These are phyloP conservation scores for Aphanomyces cochlioides DNA, from an alignment of 352 stramenopile species.

Conservation along the genomic window DNA sequence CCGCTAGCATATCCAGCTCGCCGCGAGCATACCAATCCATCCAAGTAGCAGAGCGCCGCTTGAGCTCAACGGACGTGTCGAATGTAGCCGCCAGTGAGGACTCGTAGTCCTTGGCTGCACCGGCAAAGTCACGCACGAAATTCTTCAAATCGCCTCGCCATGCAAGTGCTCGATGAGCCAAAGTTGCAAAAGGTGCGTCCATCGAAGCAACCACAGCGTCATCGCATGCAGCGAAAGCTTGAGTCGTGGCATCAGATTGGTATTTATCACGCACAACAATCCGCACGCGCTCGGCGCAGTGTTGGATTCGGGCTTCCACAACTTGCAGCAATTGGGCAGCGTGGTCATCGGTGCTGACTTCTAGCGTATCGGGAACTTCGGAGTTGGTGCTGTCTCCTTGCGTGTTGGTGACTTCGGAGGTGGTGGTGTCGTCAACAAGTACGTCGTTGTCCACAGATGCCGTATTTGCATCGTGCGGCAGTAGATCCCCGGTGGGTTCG, in stretches of 20 bases:
- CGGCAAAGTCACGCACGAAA: conserved; percentile 24
- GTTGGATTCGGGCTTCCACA: background rate
- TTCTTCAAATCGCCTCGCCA: conserved; percentile 24
- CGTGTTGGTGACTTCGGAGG: too few species aligned
- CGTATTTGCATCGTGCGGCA: too few species aligned
- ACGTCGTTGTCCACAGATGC: too few species aligned
- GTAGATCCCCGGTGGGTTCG: too few species aligned
- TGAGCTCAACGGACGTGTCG: background rate
- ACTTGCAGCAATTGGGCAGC: too few species aligned
- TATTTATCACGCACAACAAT: conserved; percentile 10
- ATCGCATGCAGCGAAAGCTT: background rate
- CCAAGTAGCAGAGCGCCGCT: conserved; percentile 11
- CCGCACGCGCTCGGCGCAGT: background rate
- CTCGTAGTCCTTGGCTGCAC: conserved; percentile 11
- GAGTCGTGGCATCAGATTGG: background rate
- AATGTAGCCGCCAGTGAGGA: background rate
- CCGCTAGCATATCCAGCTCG: background rate
- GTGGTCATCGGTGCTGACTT: too few species aligned
- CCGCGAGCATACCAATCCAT: conserved; percentile 1
- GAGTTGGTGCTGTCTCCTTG: too few species aligned
- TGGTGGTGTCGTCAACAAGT: too few species aligned
- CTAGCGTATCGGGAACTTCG: too few species aligned
- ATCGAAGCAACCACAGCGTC: background rate
- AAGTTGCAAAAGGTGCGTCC: background rate
- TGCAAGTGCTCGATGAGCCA: background rate